phyloP scores from a whole-genome alignment of 2,329 filamentous ascomycete genomes.

The Fusarium oligoseptatum region DNA sequence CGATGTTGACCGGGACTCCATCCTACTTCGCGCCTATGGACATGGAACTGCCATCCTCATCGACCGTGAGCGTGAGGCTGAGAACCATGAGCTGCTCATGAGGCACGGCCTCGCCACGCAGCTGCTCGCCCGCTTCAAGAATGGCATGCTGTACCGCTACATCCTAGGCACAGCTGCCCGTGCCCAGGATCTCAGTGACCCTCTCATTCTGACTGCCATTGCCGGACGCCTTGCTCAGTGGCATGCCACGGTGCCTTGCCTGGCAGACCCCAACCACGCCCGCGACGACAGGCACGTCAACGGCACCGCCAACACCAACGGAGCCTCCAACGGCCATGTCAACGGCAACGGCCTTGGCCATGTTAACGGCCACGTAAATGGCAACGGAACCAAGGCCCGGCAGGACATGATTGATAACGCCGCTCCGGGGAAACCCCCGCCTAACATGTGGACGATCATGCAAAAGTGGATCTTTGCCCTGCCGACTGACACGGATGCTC shows the following conservation, averaged over 20 bases:
- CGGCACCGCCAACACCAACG: slow-evolving; percentile 53
- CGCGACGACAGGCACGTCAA: slow-evolving; percentile 44
- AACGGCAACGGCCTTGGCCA: slow-evolving; percentile 56
- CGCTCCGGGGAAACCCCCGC: slow-evolving; percentile 77
- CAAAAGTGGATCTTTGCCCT: slow-evolving; percentile 95
- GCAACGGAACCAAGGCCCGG: slow-evolving; percentile 45
- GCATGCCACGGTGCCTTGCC: slow-evolving; percentile 81
- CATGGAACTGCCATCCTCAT: slow-evolving; percentile 95
- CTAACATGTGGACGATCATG: slow-evolving; percentile 95
- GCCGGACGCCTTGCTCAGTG: slow-evolving; percentile 89
- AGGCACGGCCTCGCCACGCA: slow-evolving; percentile 85
- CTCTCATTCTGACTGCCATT: slow-evolving; percentile 84
- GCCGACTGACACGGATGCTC: slow-evolving; percentile 77
- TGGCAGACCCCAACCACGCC: slow-evolving; percentile 52
- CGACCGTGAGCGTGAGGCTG: slow-evolving; percentile 87
- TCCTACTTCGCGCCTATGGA: slow-evolving; percentile 93
- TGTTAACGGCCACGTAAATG: slow-evolving; percentile 44
- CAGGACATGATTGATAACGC: slow-evolving; percentile 62
- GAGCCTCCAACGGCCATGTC: slow-evolving; percentile 37
- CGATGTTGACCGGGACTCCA: slow-evolving; percentile 86
- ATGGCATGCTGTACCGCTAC: slow-evolving; percentile 95
- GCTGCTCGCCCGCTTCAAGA: slow-evolving; percentile 91
- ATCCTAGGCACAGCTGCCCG: slow-evolving; percentile 85
- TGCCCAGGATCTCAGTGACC: slow-evolving; percentile 82
- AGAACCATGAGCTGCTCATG: slow-evolving; percentile 89